Evolutionary conservation across 2,329 filamentous ascomycete species (phyloP).

Genomic region (Dryadomyces quercus-mongolicae): DNA sequence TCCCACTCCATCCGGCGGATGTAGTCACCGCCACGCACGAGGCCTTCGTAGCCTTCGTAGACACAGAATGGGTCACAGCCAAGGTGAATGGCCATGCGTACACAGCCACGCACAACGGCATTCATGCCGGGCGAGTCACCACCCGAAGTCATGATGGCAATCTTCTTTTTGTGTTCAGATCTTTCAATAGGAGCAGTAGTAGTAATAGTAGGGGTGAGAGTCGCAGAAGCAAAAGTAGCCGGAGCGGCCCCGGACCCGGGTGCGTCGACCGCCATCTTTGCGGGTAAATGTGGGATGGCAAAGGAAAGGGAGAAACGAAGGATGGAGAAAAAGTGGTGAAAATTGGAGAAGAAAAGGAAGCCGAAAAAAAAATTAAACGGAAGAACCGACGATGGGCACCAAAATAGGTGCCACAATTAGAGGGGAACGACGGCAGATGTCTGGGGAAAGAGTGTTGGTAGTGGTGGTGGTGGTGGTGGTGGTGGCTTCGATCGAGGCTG

Average conservation of each 20-base stretch:
- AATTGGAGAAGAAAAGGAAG: neutral
- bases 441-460: neutral
- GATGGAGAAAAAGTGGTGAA: neutral
- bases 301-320: neutral
- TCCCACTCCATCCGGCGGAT: conserved; percentile 86
- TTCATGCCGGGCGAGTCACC: conserved; percentile 96
- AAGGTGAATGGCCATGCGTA: conserved; percentile 81
- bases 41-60: conserved; percentile 91
- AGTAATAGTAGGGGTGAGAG: neutral
- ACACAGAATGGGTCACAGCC: conserved; percentile 69
- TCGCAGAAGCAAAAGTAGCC: neutral
- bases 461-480: too few relatives aligned
- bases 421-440: neutral
- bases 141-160: conserved; percentile 88
- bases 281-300: too few relatives aligned
- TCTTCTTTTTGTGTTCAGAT: conserved; percentile 36
- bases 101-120: conserved; percentile 75
- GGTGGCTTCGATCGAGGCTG: neutral
- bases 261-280: neutral
- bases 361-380: neutral
- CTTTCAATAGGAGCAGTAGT: neutral
- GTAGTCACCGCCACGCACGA: conserved; percentile 78
- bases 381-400: neutral
- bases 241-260: neutral
- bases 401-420: neutral